phyloP scores from a whole-genome alignment of 306 rosid genomes.

The Corylus heterophylla region DNA sequence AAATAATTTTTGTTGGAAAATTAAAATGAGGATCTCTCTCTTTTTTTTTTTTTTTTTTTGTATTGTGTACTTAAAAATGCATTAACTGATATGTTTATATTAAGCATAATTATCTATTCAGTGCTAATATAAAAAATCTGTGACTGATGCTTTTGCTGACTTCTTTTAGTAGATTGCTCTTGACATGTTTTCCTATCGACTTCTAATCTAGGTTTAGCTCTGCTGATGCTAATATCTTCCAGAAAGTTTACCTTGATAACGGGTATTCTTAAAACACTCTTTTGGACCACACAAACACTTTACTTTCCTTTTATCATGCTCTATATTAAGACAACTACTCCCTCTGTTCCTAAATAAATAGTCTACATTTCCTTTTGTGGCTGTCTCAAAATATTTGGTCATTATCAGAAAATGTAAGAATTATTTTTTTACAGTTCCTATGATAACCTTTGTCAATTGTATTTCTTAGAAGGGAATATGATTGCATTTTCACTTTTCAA shows the following conservation, averaged over 20 bases:
- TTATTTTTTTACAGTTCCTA: too few relatives aligned
- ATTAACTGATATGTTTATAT: background rate
- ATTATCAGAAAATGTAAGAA: too few relatives aligned
- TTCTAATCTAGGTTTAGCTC: background rate
- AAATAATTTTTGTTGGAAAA: background rate
- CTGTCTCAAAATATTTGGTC: too few relatives aligned
- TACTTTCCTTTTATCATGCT: background rate
- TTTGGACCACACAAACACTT: background rate
- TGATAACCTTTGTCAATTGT: too few relatives aligned
- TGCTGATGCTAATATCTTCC: background rate
- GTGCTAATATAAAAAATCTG: background rate
- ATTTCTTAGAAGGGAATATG: too few relatives aligned
- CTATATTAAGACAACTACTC: background rate
- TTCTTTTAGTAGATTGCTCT: background rate
- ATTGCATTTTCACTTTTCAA: too few relatives aligned
- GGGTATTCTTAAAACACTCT: background rate
- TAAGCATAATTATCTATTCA: background rate
- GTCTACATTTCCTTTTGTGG: background rate
- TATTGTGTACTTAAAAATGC: background rate
- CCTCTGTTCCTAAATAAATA: background rate
- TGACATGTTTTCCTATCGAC: background rate
- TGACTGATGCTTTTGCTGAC: background rate
- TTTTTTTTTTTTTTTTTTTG: too few relatives aligned
- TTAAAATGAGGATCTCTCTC: background rate
- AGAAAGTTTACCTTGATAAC: background rate